Evolutionary conservation across 2,329 filamentous ascomycete species (phyloP), one percentile per base, ranked within the genome.

Genomic region (Capronia coronata): DNA sequence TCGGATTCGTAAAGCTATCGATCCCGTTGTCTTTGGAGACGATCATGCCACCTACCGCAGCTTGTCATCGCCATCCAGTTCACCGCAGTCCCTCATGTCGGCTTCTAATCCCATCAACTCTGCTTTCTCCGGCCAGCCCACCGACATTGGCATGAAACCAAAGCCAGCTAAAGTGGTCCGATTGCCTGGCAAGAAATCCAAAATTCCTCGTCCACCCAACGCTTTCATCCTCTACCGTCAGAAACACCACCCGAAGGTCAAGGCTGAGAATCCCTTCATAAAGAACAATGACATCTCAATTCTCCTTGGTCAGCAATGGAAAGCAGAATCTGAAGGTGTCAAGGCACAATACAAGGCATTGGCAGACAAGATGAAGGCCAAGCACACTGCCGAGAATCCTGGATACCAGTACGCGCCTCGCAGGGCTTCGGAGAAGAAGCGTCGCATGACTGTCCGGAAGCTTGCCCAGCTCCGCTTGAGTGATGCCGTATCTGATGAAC

Each of bases 361-460:
- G 37, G 68, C 72, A 4, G 65, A 68, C 13, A 60, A 67, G 11
- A 58, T 65, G 27, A 72, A 73, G 56, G 55, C 51, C 22, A 62
- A 70, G 51, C 71, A 74, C 51, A 58, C 64, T 7, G 54, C 62
- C 37, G 61, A 67, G 13, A 63, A 72, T 56, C 71, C 71, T 4
- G 62, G 68, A 40, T 74, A 73, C 57, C 67, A 71, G 42, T 73
- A 73, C 54, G 65, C 70, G 46, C 71, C 72, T 46, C 68, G 71
- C 54, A 72, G 72, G 61, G 66, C 70, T 25, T 68, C 61, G 21
- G 67, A 74, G 60, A 71, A 69, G 60, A 74, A 72, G 61, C 67
- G 68, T 48, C 67, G 72, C 51, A 67, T 67, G 58, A 67, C 65
- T 27, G 65, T 66, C 51, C 65, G 63, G 43, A 67, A 66, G 59